Percentiles rank a stretch among this genome's conserved stretches.
phyloP scores from a whole-genome alignment of 306 rosid species.

The Trifolium fragiferum region DNA sequence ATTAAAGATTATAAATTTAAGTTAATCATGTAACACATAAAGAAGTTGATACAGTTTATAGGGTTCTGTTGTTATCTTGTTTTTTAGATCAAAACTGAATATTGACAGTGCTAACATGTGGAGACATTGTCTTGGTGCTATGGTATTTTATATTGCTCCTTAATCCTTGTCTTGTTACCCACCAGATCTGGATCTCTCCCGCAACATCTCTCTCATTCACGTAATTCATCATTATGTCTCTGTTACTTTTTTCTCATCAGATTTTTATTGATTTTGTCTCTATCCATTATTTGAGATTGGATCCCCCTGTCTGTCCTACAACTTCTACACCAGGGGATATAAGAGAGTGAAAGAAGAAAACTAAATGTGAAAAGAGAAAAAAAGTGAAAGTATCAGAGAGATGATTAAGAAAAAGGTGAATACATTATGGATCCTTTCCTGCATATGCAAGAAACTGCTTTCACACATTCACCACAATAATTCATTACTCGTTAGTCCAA shows the following conservation, averaged over 20 bases:
- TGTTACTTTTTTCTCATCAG: not conserved
- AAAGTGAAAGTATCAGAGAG: not conserved
- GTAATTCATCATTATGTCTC: not conserved
- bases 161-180: constrained; percentile 11
- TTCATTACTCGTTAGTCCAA: not conserved
- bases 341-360: not conserved
- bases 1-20: not conserved
- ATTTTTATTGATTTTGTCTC: not conserved
- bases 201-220: not conserved
- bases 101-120: not conserved
- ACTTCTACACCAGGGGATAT: not conserved
- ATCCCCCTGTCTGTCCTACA: not conserved
- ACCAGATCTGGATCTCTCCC: not conserved
- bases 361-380: not conserved
- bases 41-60: not conserved
- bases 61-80: not conserved
- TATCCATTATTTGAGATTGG: not conserved
- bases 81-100: not conserved
- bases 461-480: not conserved
- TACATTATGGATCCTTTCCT: not conserved
- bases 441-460: not conserved
- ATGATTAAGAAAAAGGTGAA: not conserved
- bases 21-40: not conserved
- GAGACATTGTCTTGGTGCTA: not conserved
- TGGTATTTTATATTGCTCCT: not conserved